Evolutionary conservation across 306 rosid species (phyloP).

Genomic region (Spatholobus suberectus): DNA sequence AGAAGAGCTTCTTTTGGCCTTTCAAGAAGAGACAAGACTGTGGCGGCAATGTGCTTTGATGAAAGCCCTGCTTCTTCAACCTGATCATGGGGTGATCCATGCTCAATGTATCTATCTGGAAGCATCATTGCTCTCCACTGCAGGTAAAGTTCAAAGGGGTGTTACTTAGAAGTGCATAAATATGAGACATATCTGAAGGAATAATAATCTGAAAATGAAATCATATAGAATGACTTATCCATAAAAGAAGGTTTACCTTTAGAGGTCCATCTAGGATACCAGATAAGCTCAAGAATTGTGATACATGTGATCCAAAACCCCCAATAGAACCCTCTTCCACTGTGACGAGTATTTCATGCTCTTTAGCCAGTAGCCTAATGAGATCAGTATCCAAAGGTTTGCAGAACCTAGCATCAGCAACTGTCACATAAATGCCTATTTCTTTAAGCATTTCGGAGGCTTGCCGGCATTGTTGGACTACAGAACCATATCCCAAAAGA

Average conservation of each 20-base stretch:
- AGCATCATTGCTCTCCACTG: slow-evolving; percentile 93
- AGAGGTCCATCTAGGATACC: slow-evolving; percentile 82
- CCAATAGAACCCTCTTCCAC: slow-evolving; percentile 94
- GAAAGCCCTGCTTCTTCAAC: slow-evolving; percentile 79
- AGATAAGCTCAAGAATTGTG: slow-evolving; percentile 74
- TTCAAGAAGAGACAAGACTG: slow-evolving; percentile 72
- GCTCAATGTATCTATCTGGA: slow-evolving; percentile 93
- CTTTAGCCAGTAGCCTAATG: slow-evolving; percentile 65
- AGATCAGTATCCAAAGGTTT: slow-evolving; percentile 85
- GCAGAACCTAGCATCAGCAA: slow-evolving; percentile 97
- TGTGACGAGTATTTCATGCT: slow-evolving; percentile 82
- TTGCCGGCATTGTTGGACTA: slow-evolving; percentile 72
- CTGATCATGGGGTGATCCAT: slow-evolving; percentile 81
- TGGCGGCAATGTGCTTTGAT: slow-evolving; percentile 75
- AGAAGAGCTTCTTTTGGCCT: slow-evolving; percentile 76
- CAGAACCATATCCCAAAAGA: slow-evolving; percentile 78
- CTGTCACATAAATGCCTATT: slow-evolving; percentile 62
- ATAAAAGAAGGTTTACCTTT: slow-evolving; percentile 60
- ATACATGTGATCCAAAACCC: slow-evolving; percentile 95
- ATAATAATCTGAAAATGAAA: not conserved
- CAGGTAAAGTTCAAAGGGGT: slow-evolving; percentile 17
- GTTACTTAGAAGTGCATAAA: not conserved
- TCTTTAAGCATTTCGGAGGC: slow-evolving; percentile 71
- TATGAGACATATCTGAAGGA: not conserved
- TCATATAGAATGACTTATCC: not conserved